Evolutionary conservation across 106 monocot species (phyloP).

Genomic region (Posidonia australis): DNA sequence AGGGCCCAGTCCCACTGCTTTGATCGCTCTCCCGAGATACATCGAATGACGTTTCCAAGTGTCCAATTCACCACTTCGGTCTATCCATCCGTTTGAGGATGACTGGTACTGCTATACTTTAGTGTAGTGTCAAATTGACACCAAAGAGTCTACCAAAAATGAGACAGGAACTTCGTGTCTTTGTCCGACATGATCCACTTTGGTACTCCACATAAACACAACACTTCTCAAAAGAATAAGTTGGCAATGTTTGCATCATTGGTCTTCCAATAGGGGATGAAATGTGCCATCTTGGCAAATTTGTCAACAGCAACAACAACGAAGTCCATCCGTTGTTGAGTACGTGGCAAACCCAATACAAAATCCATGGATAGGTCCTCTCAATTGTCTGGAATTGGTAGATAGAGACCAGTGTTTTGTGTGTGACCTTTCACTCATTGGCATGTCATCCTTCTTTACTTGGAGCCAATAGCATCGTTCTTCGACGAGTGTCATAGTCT

Average conservation of each 20-base stretch:
- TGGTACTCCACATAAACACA: neutral
- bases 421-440: neutral
- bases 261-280: neutral
- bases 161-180: neutral
- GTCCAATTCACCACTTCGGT: neutral
- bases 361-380: neutral
- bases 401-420: neutral
- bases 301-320: neutral
- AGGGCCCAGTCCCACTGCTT: neutral
- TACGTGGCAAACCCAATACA: neutral
- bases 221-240: neutral
- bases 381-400: neutral
- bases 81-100: neutral
- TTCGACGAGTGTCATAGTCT: neutral
- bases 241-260: neutral
- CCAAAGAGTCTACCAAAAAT: neutral
- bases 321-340: neutral
- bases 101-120: neutral
- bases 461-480: neutral
- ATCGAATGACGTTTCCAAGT: neutral
- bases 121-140: neutral
- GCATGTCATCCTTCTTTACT: neutral
- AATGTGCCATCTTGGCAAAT: constrained; percentile 1
- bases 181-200: neutral
- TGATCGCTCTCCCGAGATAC: neutral